A percentile compares a stretch with the other conserved stretches of the same genome.
Evolutionary conservation across 495 filamentous ascomycete species (phyloP).

Genomic region (Barbatosphaeria neglecta): DNA sequence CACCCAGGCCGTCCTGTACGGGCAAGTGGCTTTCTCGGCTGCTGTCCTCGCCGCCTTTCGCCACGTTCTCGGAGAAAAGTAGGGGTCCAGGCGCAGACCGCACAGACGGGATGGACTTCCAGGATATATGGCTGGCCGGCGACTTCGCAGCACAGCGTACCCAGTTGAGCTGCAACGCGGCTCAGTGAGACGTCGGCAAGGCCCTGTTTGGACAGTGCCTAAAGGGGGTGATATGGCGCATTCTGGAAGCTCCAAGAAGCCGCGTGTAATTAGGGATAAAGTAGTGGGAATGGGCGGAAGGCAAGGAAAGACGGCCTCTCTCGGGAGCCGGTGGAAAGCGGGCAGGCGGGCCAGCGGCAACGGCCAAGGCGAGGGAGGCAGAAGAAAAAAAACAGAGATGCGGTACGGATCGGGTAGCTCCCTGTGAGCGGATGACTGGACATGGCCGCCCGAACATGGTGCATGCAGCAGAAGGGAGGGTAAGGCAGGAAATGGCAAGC

Average conservation of each 20-base stretch:
- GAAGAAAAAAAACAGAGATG: not conserved
- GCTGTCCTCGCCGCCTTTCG: not conserved
- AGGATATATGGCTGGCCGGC: not conserved
- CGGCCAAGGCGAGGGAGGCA: conserved; percentile 2
- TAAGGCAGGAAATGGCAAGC: conserved; percentile 1
- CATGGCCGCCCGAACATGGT: too few relatives aligned
- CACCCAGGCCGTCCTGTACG: not conserved
- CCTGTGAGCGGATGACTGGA: too few relatives aligned
- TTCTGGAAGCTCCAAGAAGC: conserved; percentile 17
- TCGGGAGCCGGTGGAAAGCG: too few relatives aligned
- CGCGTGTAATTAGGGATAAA: conserved; percentile 11
- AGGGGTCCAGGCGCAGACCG: not conserved
- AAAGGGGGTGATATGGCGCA: conserved; percentile 4
- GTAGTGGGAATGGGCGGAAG: too few relatives aligned
- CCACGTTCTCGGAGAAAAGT: not conserved
- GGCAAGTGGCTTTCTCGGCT: not conserved
- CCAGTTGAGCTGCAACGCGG: not conserved
- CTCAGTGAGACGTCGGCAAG: not conserved
- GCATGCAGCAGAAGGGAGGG: conserved; percentile 1
- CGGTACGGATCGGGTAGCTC: not conserved
- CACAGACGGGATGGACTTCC: not conserved
- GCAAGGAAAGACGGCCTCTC: too few relatives aligned
- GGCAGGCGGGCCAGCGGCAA: not conserved
- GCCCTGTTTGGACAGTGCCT: conserved; percentile 7
- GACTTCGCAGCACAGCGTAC: not conserved